Percentiles rank a stretch among this genome's conserved stretches.
These are phyloP conservation scores for Gardenia jasminoides DNA, from an alignment of 257 asterid species.

Conservation along the genomic window DNA sequence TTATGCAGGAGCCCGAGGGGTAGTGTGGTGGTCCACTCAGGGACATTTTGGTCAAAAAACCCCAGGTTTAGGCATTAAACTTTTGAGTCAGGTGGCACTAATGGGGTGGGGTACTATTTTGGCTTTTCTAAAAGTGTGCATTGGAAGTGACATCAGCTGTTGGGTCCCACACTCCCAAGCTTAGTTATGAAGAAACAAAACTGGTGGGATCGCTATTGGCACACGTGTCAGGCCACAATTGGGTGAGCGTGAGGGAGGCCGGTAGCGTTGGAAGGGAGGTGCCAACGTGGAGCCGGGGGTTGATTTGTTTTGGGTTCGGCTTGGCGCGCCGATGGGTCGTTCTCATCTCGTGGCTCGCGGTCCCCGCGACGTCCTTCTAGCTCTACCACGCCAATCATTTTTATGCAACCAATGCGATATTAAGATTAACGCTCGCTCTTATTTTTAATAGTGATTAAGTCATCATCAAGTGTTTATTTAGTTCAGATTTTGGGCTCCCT, in stretches of 20 bases:
- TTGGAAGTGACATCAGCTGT: conserved; percentile 15
- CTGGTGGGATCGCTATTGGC: conserved; percentile 14
- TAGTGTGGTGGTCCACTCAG: conserved; percentile 24
- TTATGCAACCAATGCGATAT: background rate
- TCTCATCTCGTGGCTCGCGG: background rate
- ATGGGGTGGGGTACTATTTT: conserved; percentile 27
- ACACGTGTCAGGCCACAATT: conserved; percentile 27
- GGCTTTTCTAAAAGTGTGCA: conserved; percentile 35
- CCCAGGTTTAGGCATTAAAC: background rate
- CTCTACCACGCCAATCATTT: conserved; percentile 15
- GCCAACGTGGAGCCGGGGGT: conserved; percentile 10
- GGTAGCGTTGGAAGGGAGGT: conserved; percentile 12
- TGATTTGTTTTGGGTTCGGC: background rate
- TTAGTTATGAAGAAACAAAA: conserved; percentile 73
- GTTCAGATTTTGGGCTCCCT: background rate
- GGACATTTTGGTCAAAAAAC: conserved; percentile 44
- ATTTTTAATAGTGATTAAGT: background rate
- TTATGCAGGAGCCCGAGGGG: conserved; percentile 33
- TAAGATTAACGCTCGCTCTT: background rate
- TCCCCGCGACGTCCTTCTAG: background rate
- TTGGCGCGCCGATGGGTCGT: conserved; percentile 17
- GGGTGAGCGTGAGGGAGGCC: conserved; percentile 16
- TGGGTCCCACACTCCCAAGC: conserved; percentile 45
- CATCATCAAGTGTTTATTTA: background rate
- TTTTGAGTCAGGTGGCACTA: conserved; percentile 78